Evolutionary conservation across 2,329 filamentous ascomycete species (phyloP), one percentile per base, ranked within the genome.

Genomic region (Botrytis elliptica): DNA sequence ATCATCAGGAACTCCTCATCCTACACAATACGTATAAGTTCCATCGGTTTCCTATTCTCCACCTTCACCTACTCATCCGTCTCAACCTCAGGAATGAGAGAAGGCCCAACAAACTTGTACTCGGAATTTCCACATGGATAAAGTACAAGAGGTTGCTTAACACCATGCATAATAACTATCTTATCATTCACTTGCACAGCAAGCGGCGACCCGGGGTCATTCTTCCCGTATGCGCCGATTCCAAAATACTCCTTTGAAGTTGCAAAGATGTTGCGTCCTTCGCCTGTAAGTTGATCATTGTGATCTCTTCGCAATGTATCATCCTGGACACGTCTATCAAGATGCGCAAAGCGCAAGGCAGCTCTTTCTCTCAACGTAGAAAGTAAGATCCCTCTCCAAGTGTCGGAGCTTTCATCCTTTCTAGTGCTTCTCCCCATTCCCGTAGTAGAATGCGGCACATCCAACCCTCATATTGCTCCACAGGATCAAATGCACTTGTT

Each of bases 131-230:
- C 25, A n/a, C 49, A 52, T 3, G 25, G 10, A 52, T 10, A 10
- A 52, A 52, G 49, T 52, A n/a, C 6, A 4, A 52, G 10, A 52
- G 49, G 22, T 14, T 52, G 49, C 49, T 25, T 12, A 52, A 14
- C 22, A 25, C 22, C 25, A n/a, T 22, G 49, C 6, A 52, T 52
- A 6, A 14, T n/a, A n/a, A 22, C 49, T 6, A 52, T n/a, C 4
- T n/a, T n/a, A 52, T n/a, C 22, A n/a, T 52, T n/a, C 4, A 52
- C 25, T 14, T 52, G 4, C 49, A 52, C 25, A 52, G 49, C 49
- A 0, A 22, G 1, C 4, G 1, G 0, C 7, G 1, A 52, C 22
- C 49, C 22, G 1, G 10, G 10, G 10, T n/a, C 10, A n/a, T 52
- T n/a, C 22, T 52, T n/a, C 22, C 49, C 4, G 5, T 6, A n/a